These are phyloP conservation scores for Xerocomellus amylosporus DNA, from an alignment of 768 basidiomycete species.

Conservation along the genomic window DNA sequence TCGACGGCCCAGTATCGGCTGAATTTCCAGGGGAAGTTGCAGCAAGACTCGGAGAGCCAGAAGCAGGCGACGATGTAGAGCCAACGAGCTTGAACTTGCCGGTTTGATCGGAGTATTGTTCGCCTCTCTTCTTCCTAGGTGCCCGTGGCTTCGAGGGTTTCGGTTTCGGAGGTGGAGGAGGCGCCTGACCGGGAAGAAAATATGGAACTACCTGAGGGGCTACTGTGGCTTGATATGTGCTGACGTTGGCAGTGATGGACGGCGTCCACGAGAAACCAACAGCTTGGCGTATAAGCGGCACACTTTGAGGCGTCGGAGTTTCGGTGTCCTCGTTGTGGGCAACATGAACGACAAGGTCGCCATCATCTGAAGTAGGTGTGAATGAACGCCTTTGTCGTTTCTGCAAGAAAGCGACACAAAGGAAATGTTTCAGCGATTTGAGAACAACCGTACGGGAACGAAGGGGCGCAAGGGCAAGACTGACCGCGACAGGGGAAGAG, in stretches of 20 bases:
- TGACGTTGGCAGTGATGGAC: conserved; percentile 26
- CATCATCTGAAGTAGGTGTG: conserved; percentile 54
- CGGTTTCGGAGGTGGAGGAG: conserved; percentile 20
- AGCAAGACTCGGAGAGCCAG: conserved; percentile 35
- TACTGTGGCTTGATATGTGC: conserved; percentile 30
- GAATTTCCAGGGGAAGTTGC: conserved; percentile 24
- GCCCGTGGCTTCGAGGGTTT: conserved; percentile 28
- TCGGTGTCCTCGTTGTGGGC: conserved; percentile 39
- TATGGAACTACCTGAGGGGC: conserved; percentile 23
- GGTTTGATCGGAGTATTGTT: conserved; percentile 46
- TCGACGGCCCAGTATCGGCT: background rate
- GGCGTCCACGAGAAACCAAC: conserved; percentile 48
- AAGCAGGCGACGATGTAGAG: conserved; percentile 31
- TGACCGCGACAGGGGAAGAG: conserved; percentile 48
- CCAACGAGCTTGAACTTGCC: conserved; percentile 44
- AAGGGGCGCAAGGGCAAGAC: conserved; percentile 15
- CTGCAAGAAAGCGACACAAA: conserved; percentile 24
- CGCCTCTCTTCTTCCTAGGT: conserved; percentile 33
- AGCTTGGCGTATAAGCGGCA: conserved; percentile 58
- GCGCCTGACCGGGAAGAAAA: conserved; percentile 57
- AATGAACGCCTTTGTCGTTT: conserved; percentile 46
- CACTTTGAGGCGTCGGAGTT: conserved; percentile 44
- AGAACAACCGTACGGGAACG: background rate
- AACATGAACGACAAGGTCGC: conserved; percentile 37
- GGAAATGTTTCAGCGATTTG: background rate